Base-by-base conservation (phyloP, 2,329 filamentous ascomycete species). In the Metarhizium robertsii region DNA sequence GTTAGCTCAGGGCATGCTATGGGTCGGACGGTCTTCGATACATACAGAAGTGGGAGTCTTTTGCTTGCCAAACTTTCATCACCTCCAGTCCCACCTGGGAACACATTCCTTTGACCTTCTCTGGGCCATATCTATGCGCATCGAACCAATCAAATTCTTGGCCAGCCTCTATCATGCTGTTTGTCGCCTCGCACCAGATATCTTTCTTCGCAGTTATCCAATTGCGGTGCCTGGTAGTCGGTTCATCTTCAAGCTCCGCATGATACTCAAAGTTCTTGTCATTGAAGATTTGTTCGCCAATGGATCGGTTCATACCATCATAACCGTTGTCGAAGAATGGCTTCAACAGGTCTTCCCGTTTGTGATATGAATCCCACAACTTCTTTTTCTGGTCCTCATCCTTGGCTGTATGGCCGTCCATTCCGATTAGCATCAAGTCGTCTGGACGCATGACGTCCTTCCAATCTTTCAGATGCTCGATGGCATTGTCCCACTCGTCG, bases 81-180 rank as follows among this genome's bases (percentile, higher is more conserved):
- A 73, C 65, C 50, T 64, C 66, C 59, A 74, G 61, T 50, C 69
- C 69, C 45, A 70, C 69, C 62, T 71, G 68, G 56, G 61, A 63
- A 56, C 71, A 73, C 72, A 74, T 74, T 55, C 68, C 62, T 29
- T 64, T 64, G 13, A 74, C 71, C 34, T 64, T 64, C 3, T 63
- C 57, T 59, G 71, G 67, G 50, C 64, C 62, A 50, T 73, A 73
- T 60, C 73, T 74, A 61, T 74, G 72, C 36, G 72, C 71, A 59
- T 74, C 72, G 57, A 74, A 74, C 72, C 72, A 74, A 57, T 74
- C 72, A 16, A 73, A 62, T 55, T 73, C 69, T 47, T 71, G 64
- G 14, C 67, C 71, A 20, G 62, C 53, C 45, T 58, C 53, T 43
- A 74, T 68, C 11, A 57, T 57, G 16, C 62, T 61, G 2, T 57